Percentiles rank a stretch among this genome's conserved stretches.
phyloP scores from a whole-genome alignment of 2,329 filamentous ascomycete species.

The Thelonectria discophora region DNA sequence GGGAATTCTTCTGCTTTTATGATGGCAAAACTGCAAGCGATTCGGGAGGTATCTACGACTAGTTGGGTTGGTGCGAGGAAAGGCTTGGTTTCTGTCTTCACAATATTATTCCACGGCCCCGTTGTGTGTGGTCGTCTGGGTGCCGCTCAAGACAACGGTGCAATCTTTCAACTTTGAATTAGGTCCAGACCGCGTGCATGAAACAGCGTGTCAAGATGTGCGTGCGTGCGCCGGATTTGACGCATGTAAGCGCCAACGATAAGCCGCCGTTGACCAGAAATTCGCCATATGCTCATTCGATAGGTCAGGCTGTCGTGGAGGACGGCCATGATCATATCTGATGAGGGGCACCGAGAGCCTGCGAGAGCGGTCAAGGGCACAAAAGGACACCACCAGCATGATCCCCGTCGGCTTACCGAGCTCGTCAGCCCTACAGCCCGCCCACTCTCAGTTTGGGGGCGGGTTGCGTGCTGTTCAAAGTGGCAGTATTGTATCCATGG shows the following conservation, averaged over 20 bases:
- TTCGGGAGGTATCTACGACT: conserved; percentile 40
- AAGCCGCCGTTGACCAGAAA: background rate
- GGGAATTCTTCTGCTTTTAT: conserved; percentile 41
- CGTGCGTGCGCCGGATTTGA: background rate
- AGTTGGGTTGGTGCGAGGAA: conserved; percentile 40
- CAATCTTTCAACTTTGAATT: conserved; percentile 33
- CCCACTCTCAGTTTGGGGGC: conserved; percentile 4
- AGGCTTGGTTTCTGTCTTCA: conserved; percentile 39
- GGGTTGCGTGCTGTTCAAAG: conserved; percentile 10
- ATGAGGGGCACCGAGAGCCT: conserved; percentile 25
- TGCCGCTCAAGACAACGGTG: conserved; percentile 38
- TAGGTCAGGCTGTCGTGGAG: conserved; percentile 9
- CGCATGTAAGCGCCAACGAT: conserved; percentile 7
- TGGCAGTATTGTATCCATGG: background rate
- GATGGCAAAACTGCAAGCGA: conserved; percentile 46
- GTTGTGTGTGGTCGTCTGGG: conserved; percentile 32
- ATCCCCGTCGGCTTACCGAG: conserved; percentile 19
- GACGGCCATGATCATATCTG: conserved; percentile 6
- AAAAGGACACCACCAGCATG: conserved; percentile 21
- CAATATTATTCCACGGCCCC: conserved; percentile 34
- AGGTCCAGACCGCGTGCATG: conserved; percentile 3
- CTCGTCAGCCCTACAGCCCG: conserved; percentile 39
- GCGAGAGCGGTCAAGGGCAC: conserved; percentile 28
- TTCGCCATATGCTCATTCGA: conserved; percentile 2
- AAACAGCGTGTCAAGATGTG: conserved; percentile 15